phyloP scores from a whole-genome alignment of 768 basidiomycete species.

The Leccinum olivaceopallidum region DNA sequence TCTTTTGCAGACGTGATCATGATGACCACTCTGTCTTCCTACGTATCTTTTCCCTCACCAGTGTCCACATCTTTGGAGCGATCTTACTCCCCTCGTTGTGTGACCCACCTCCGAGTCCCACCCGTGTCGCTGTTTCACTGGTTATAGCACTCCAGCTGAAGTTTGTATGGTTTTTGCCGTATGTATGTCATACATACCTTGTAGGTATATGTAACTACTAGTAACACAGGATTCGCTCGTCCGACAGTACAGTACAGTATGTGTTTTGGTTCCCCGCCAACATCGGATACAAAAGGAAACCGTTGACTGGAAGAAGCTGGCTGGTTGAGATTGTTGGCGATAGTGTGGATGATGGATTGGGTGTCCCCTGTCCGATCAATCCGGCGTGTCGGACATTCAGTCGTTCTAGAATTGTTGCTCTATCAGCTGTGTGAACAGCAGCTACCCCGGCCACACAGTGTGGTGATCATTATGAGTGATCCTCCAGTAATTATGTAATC shows the following conservation, averaged over 20 bases:
- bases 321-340: neutral
- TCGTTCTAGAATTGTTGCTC: too few relatives aligned
- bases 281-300: neutral
- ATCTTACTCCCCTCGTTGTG: neutral
- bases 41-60: neutral
- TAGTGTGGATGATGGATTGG: neutral
- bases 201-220: neutral
- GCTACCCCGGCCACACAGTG: too few relatives aligned
- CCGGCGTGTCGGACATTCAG: too few relatives aligned
- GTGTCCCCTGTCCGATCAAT: too few relatives aligned
- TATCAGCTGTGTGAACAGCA: too few relatives aligned
- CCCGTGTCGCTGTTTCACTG: neutral
- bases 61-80: neutral
- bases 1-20: neutral
- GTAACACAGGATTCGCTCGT: neutral
- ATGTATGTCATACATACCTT: neutral
- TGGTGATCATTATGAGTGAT: too few relatives aligned
- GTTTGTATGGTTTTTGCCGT: constrained; percentile 6
- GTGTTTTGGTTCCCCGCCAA: neutral
- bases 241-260: neutral
- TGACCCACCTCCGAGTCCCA: neutral
- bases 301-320: neutral
- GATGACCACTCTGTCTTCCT: neutral
- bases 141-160: constrained; percentile 8
- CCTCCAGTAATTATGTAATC: too few relatives aligned